A percentile compares a stretch with the other conserved stretches of the same genome.
Conservation (phyloP, 768 basidiomycete genomes). For the Kwoniella botswanensis region DNA sequence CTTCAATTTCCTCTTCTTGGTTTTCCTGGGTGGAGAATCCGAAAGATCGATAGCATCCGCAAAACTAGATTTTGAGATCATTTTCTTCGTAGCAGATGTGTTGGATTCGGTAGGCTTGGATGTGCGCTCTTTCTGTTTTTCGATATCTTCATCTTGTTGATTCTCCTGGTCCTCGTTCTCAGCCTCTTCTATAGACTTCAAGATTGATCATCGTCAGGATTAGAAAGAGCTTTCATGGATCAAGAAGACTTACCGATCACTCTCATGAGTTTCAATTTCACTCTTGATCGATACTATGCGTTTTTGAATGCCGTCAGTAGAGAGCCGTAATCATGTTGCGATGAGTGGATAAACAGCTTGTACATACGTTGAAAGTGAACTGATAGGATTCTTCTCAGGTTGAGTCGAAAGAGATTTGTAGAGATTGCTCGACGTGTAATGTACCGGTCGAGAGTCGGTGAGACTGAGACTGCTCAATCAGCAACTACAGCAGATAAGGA, state of each 20-base stretch:
- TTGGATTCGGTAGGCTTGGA: neutral
- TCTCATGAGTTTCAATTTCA: neutral
- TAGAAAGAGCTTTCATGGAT: too few relatives aligned
- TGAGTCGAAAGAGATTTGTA: neutral
- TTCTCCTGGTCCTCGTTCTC: neutral
- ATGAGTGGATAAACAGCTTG: neutral
- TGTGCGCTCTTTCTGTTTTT: neutral
- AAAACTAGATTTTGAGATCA: neutral
- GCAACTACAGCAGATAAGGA: too few relatives aligned
- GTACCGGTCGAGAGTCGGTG: too few relatives aligned
- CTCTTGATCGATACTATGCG: conserved; percentile 3
- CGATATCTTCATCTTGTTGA: neutral
- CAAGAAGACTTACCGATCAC: neutral
- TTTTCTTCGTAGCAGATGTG: neutral
- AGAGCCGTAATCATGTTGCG: too few relatives aligned
- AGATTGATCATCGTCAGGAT: too few relatives aligned
- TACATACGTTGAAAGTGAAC: neutral
- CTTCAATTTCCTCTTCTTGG: neutral
- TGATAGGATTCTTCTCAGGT: neutral
- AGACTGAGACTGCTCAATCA: too few relatives aligned
- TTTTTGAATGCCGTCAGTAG: neutral
- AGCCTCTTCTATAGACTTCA: neutral
- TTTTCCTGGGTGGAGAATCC: neutral
- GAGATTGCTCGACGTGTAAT: too few relatives aligned
- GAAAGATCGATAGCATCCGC: conserved; percentile 5